phyloP scores from a whole-genome alignment of 768 basidiomycete species.

The Podaxis rugospora region DNA sequence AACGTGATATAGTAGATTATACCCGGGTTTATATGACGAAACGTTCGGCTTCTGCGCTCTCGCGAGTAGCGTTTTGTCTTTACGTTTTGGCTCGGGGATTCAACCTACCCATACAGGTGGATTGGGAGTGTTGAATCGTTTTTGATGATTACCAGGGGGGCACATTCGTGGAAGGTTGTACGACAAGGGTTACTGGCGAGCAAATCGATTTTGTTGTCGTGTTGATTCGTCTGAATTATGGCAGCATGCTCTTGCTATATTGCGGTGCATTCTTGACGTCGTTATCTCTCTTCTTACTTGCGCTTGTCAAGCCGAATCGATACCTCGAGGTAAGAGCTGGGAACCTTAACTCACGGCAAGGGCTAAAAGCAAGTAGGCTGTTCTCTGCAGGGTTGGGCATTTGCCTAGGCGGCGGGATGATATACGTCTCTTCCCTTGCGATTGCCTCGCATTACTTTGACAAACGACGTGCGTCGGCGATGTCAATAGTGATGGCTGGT shows the following conservation, averaged over 20 bases:
- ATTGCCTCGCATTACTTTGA: constrained; percentile 40
- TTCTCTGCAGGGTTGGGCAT: constrained; percentile 37
- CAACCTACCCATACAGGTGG: constrained; percentile 10
- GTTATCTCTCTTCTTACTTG: constrained; percentile 42
- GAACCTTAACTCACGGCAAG: not conserved
- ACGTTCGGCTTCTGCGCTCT: constrained; percentile 31
- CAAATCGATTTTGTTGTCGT: constrained; percentile 12
- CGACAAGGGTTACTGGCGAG: constrained; percentile 45
- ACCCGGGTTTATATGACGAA: constrained; percentile 30
- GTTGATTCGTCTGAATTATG: not conserved
- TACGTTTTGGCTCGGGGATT: not conserved
- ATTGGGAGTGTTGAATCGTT: constrained; percentile 38
- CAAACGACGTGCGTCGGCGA: constrained; percentile 33
- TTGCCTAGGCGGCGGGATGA: constrained; percentile 36
- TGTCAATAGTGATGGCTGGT: constrained; percentile 24
- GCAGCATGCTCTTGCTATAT: constrained; percentile 26
- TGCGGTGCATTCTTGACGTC: constrained; percentile 29
- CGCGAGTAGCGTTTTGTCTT: constrained; percentile 22
- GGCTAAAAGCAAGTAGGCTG: constrained; percentile 20
- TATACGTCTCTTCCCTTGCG: constrained; percentile 35
- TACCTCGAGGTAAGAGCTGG: constrained; percentile 35
- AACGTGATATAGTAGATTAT: constrained; percentile 31
- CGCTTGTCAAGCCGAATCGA: constrained; percentile 34
- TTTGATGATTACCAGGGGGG: constrained; percentile 34
- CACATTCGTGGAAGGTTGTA: constrained; percentile 38